Percentiles rank a stretch among this genome's conserved stretches.
phyloP scores from a whole-genome alignment of 2,329 filamentous ascomycete species.

The Cucurbitaria berberidis region DNA sequence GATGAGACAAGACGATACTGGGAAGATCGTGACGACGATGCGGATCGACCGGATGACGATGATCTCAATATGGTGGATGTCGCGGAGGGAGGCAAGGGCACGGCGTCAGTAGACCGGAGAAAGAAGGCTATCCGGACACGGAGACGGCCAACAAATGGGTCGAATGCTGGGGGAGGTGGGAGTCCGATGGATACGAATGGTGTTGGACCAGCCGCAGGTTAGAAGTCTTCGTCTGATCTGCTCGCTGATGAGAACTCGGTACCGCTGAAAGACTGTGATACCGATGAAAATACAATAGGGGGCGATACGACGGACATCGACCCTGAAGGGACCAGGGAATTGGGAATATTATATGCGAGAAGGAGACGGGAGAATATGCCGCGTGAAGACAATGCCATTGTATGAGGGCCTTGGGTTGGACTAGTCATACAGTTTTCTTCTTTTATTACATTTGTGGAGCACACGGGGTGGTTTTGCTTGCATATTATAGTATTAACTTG shows the following conservation, averaged over 20 bases:
- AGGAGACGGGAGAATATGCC: neutral
- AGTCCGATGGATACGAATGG: slow-evolving; percentile 53
- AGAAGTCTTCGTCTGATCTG: slow-evolving; percentile 5
- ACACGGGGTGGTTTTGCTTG: neutral
- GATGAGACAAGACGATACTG: slow-evolving; percentile 69
- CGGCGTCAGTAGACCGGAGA: slow-evolving; percentile 34
- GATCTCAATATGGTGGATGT: slow-evolving; percentile 50
- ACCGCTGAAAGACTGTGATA: neutral
- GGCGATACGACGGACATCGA: neutral
- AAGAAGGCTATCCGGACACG: slow-evolving; percentile 48
- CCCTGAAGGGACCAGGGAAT: neutral
- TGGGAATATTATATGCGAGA: neutral
- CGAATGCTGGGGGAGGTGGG: slow-evolving; percentile 33
- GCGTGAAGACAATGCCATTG: neutral
- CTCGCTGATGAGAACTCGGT: neutral
- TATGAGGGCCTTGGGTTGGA: neutral
- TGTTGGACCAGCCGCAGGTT: slow-evolving; percentile 36
- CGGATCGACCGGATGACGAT: slow-evolving; percentile 45
- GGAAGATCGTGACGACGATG: slow-evolving; percentile 50
- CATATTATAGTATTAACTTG: neutral
- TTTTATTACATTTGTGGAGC: neutral
- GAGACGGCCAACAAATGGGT: slow-evolving; percentile 43
- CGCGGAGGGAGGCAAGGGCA: slow-evolving; percentile 38
- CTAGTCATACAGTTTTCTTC: neutral
- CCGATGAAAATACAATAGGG: neutral